Conservation (phyloP, 2,329 filamentous ascomycete species). For the Colletotrichum kahawae region DNA sequence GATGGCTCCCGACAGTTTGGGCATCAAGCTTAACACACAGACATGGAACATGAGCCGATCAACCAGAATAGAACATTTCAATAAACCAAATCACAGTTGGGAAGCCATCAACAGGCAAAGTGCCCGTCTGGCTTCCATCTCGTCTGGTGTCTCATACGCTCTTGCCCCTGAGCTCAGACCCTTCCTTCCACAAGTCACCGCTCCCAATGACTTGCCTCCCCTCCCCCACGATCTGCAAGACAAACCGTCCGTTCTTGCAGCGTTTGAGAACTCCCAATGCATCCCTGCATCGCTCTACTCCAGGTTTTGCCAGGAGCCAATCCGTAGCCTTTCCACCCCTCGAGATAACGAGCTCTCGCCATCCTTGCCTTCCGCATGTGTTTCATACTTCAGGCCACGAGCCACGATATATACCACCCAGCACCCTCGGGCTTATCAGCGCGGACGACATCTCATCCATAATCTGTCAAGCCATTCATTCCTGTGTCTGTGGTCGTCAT, state of each 20-base stretch:
- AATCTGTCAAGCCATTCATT: neutral
- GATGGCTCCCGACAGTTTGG: neutral
- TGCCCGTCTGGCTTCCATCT: neutral
- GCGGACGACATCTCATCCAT: neutral
- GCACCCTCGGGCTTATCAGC: neutral
- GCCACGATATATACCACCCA: neutral
- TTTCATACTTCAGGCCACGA: conserved; percentile 4
- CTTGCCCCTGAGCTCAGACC: neutral
- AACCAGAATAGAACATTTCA: neutral
- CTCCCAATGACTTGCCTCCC: neutral
- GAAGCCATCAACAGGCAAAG: neutral
- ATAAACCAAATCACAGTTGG: neutral
- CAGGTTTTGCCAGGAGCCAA: neutral
- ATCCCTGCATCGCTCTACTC: conserved; percentile 5
- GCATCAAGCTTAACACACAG: neutral
- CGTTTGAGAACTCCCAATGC: neutral
- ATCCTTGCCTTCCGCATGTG: neutral
- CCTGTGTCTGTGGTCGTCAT: neutral
- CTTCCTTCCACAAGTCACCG: neutral
- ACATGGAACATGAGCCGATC: neutral
- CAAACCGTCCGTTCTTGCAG: neutral
- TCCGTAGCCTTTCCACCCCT: neutral
- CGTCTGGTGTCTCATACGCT: conserved; percentile 5
- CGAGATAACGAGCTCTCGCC: neutral
- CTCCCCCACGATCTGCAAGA: neutral